Evolutionary conservation across 1,284 basidiomycete species (phyloP), one percentile per base, ranked within the genome.

Genomic region (Ustilago esculenta): DNA sequence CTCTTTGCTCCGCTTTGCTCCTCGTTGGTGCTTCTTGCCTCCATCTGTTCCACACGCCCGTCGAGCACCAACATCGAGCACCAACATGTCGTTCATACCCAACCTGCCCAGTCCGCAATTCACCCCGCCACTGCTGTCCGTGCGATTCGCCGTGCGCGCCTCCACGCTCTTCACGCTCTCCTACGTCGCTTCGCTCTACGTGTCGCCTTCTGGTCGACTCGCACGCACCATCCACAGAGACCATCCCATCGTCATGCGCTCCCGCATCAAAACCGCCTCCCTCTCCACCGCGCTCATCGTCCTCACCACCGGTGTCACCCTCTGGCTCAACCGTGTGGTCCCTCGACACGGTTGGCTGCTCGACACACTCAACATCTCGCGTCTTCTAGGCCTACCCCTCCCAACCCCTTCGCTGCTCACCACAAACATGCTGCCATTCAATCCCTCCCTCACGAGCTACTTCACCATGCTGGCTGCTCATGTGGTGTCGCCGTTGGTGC

Each of bases 151-250:
- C 1, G 52, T 72, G 4, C 47, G 47, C 4, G 58, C 69, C 1
- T 55, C 51, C 24, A 59, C 58, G 33, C 21, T 82, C 24, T 81
- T 85, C 55, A 84, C 84, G 0, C 59, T 81, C 11, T 71, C 78
- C 25, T 85, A 85, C 59, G 85, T 85, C 24, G 84, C 84, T 5
- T 82, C 81, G 4, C 82, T 85, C 29, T 85, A 85, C 72, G 66
- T 85, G 42, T 80, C 83, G 7, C 80, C 82, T 33, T 39, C 68
- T 2, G 69, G 70, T 47, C 46, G 67, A 2, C 33, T 67, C 23
- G 32, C 54, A 5, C 23, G 32, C 3, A 56, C 37, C 2, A 47
- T 73, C 41, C 51, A 66, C 29, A 35, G 63, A 18, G 67, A 78
- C 34, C 60, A 78, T 41, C 74, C 76, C 0, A 24, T 17, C 8